phyloP scores from a whole-genome alignment of 2,329 filamentous ascomycete genomes.

The Purpureocillium takamizusanense region DNA sequence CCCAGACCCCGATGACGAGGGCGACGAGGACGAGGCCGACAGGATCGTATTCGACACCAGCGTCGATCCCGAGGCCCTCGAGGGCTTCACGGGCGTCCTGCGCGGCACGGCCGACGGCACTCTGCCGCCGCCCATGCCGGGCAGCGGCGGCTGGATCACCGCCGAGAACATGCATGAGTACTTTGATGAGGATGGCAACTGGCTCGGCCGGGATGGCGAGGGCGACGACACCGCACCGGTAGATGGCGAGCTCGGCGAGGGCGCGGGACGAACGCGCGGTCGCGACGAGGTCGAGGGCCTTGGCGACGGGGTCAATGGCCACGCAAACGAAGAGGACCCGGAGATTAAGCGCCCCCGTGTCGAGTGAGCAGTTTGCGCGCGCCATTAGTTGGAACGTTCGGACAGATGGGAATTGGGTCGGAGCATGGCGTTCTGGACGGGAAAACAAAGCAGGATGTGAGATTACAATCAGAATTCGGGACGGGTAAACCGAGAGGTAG shows the following conservation, averaged over 20 bases:
- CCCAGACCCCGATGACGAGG: slow-evolving; percentile 56
- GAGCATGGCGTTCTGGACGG: slow-evolving; percentile 13
- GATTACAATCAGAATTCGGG: not conserved
- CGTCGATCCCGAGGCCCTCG: slow-evolving; percentile 40
- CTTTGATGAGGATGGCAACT: slow-evolving; percentile 74
- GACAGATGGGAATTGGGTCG: not conserved
- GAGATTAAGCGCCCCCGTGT: slow-evolving; percentile 40
- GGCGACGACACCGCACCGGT: slow-evolving; percentile 21
- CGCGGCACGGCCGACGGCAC: slow-evolving; percentile 37
- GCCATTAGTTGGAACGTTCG: not conserved
- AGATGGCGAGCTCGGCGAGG: slow-evolving; percentile 47
- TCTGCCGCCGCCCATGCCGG: slow-evolving; percentile 59
- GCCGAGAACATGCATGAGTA: slow-evolving; percentile 83
- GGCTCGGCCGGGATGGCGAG: slow-evolving; percentile 43
- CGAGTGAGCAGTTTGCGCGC: slow-evolving; percentile 20
- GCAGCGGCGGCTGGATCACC: slow-evolving; percentile 78
- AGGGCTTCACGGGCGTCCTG: slow-evolving; percentile 48
- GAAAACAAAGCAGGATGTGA: not conserved
- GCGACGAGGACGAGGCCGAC: slow-evolving; percentile 47
- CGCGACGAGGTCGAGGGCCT: slow-evolving; percentile 42
- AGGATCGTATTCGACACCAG: slow-evolving; percentile 48
- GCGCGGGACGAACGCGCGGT: slow-evolving; percentile 47
- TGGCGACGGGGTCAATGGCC: slow-evolving; percentile 35
- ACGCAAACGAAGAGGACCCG: slow-evolving; percentile 24
- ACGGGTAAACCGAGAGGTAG: no score